Evolutionary conservation across 1,284 basidiomycete species (phyloP).

Genomic region (Phlebopus sp.): DNA sequence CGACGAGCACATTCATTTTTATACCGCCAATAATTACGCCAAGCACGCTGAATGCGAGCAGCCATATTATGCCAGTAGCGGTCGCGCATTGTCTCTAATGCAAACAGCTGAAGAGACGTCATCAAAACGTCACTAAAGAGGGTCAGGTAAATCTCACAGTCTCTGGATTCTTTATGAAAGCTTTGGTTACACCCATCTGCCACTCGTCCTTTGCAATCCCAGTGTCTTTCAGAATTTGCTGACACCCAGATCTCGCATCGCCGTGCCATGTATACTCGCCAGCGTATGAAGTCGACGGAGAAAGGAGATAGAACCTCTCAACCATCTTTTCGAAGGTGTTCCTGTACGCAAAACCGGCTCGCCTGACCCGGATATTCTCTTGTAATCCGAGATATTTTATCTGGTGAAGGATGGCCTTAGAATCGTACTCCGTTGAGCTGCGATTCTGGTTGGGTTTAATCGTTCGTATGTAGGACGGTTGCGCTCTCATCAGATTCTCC

Average conservation of each 20-base stretch:
- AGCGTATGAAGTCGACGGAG: constrained; percentile 94
- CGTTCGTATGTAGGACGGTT: constrained; percentile 98
- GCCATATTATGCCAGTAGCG: constrained; percentile 99
- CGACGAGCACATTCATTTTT: constrained; percentile 93
- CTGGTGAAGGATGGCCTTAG: constrained; percentile 94
- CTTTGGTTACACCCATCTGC: constrained; percentile 99
- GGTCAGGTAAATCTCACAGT: constrained; percentile 56
- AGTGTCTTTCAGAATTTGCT: constrained; percentile 91
- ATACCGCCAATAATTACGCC: constrained; percentile 93
- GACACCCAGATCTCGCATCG: constrained; percentile 88
- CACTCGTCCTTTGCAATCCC: constrained; percentile 97
- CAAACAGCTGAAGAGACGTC: constrained; percentile 71
- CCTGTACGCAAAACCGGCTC: constrained; percentile 97
- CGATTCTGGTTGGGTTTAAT: constrained; percentile 99
- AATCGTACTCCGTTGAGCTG: constrained; percentile 89
- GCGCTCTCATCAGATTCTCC: constrained; percentile 93
- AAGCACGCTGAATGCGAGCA: constrained; percentile 92
- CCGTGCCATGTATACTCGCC: constrained; percentile 98
- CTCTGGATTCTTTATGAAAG: constrained; percentile 99
- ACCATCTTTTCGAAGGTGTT: constrained; percentile 99
- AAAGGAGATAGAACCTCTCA: constrained; percentile 94
- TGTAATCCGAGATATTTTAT: constrained; percentile 99
- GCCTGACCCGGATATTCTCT: constrained; percentile 96
- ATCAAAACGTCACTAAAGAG: constrained; percentile 1
- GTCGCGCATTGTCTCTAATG: constrained; percentile 97